phyloP scores from a whole-genome alignment of 164 flowering plant species.

The Nymphaea colorata region DNA sequence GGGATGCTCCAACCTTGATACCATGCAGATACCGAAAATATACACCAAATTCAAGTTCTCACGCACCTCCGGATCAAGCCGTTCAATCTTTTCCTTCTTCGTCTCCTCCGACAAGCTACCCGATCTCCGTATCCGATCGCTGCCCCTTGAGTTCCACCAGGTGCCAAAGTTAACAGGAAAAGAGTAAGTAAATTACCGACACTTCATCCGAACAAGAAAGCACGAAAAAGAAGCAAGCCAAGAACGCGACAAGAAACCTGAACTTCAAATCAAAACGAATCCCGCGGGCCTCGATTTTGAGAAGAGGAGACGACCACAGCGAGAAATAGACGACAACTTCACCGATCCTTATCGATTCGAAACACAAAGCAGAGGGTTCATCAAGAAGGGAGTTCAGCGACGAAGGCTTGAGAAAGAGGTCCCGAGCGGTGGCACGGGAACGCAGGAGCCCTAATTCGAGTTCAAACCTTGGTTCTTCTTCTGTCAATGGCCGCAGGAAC shows the following conservation, averaged over 20 bases:
- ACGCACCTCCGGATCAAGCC: constrained; percentile 72
- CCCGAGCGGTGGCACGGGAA: constrained; percentile 26
- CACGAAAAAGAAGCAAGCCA: not conserved
- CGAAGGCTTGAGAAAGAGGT: constrained; percentile 35
- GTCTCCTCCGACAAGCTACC: constrained; percentile 18
- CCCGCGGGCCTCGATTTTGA: constrained; percentile 37
- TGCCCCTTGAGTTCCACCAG: not conserved
- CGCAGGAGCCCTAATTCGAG: constrained; percentile 47
- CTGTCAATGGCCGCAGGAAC: constrained; percentile 62
- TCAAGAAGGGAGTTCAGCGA: constrained; percentile 39
- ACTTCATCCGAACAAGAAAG: not conserved
- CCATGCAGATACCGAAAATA: no score
- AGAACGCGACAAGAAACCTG: constrained; percentile 23
- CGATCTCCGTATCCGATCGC: not conserved
- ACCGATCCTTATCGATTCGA: constrained; percentile 40
- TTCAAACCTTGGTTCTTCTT: constrained; percentile 42
- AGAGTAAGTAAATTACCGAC: not conserved
- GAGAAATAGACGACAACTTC: constrained; percentile 30
- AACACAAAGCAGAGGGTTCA: constrained; percentile 16
- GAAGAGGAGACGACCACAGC: constrained; percentile 50
- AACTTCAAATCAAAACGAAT: constrained; percentile 24
- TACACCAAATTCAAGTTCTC: not conserved
- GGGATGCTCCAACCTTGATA: not conserved
- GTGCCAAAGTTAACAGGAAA: not conserved
- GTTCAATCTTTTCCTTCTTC: constrained; percentile 33